Base-by-base conservation (phyloP, 768 basidiomycete species). In the Tricholoma bakamatsutake region DNA sequence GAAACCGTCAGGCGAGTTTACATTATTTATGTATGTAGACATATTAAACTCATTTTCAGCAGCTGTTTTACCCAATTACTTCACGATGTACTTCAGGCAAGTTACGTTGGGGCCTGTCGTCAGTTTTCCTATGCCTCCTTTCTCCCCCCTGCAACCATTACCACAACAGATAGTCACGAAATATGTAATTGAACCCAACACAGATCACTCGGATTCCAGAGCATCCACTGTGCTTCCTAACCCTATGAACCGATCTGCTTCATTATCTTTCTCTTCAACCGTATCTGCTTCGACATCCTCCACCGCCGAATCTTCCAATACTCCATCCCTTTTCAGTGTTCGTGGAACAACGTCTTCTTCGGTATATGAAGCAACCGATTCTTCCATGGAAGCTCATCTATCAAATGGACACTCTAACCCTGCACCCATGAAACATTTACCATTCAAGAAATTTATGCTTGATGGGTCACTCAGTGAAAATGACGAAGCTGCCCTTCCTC, bases 41-140 rank as follows among this genome's bases (percentile, higher is more conserved):
- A 34, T 59, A 7, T 42, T 13, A 50, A 39, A 3, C 21, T 45
- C 28, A 24, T 58, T 24, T 54, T 40, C 28, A 55, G 5, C 60
- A 87, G 87, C 87, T 55, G 73, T 87, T 49, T 70, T 88, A 47
- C 86, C 87, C 2, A 80, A 77, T 33, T 83, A 88, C 65, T 82
- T 89, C 64, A 84, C 83, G 8, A 82, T 83, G 15, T 85, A 85
- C 63, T 90, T 89, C 65, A 74, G 82, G 46, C 84, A 84, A 56
- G 84, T 86, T 28, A 74, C 76, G 4, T 67, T 82, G 39, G 81
- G 83, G 3, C 86, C 86, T 37, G 74, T 82, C 34, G 65, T 85
- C 27, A 77, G 77, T 57, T 84, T 86, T 57, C 81, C 83, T 37
- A 86, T 88, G 80, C 88, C 88, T 24, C 80, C 84, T 11, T 70